Base-by-base conservation (phyloP, 176 grass and related monocot species). In the Luzula sylvatica region DNA sequence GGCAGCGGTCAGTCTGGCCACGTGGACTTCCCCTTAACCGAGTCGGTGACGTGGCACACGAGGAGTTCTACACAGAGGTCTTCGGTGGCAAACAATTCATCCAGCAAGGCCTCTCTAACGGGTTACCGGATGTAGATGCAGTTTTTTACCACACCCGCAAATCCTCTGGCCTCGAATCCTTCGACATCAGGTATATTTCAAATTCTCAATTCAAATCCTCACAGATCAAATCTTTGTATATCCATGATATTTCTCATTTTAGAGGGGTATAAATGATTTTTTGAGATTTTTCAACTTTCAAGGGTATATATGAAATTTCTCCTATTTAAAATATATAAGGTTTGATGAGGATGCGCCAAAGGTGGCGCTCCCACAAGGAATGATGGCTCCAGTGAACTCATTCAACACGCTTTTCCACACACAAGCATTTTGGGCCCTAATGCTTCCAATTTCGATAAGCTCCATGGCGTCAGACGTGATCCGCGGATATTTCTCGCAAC, bases 131-230 rank as follows among this genome's bases (percentile, higher is more conserved):
- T 72, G 81, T 98, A 1, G 93, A 98, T 65, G 78, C 93, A 1
- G 69, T 98, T 14, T 98, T 98, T 66, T 98, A 98, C 78, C 79
- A 86, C 76, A 98, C 93, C 20, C 80, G 93, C 38, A 98, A 98
- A 62, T 87, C 93, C 0, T 83, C 78, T 3, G 77, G 78, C 0
- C 26, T 76, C 0, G 75, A 55, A 2, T 80, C 60, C 29, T 64
- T 64, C 47, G 60, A 64, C 25, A 64, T 64, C 42, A 64, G 60
- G 60, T 64, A 50, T 20, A 30, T n/a, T 11, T 64, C 29, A 35
- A 35, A 9, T 4, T 9, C 17, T 64, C 29, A 35, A 35, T 4
- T 4, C 30, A 2, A 9, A 35, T 7, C 9, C 9, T 35, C 1
- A 32, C 30, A 35, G 5, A 9, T 1, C 30, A 35, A 1, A 35